Conservation (phyloP, 2,329 filamentous ascomycete genomes). For the Raffaelea ambrosiae region DNA sequence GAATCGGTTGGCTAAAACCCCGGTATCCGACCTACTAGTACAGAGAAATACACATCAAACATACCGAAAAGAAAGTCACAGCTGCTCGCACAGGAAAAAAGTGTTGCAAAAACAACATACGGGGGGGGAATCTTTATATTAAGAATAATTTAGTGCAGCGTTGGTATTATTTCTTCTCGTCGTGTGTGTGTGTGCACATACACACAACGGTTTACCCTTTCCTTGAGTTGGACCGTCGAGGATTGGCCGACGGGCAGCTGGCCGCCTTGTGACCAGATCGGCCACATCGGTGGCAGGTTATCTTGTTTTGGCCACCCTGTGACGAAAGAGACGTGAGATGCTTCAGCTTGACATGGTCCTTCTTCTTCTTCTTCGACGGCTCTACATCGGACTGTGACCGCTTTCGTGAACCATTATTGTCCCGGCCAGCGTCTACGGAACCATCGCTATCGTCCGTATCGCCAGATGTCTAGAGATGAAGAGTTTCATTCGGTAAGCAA, state of each 20-base stretch:
- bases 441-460: slow-evolving; percentile 21
- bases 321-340: slow-evolving; percentile 52
- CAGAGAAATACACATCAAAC: too few species aligned
- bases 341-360: slow-evolving; percentile 50
- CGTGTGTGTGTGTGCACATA: neutral
- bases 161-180: neutral
- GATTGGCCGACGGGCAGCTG: slow-evolving; percentile 40
- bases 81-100: too few species aligned
- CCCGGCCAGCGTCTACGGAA: slow-evolving; percentile 27
- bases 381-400: slow-evolving; percentile 10
- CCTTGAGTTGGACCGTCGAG: neutral
- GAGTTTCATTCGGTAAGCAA: too few species aligned
- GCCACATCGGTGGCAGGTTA: slow-evolving; percentile 54
- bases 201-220: neutral
- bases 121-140: too few species aligned
- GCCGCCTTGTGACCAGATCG: slow-evolving; percentile 50
- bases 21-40: too few species aligned
- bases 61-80: too few species aligned
- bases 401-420: slow-evolving; percentile 10
- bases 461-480: too few species aligned
- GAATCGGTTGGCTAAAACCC: too few species aligned
- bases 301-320: slow-evolving; percentile 21
- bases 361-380: slow-evolving; percentile 54
- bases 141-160: neutral
- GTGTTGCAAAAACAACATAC: too few species aligned